Conservation (phyloP, 1,284 basidiomycete genomes). For the Microbotryum lychnidis-dioicae region DNA sequence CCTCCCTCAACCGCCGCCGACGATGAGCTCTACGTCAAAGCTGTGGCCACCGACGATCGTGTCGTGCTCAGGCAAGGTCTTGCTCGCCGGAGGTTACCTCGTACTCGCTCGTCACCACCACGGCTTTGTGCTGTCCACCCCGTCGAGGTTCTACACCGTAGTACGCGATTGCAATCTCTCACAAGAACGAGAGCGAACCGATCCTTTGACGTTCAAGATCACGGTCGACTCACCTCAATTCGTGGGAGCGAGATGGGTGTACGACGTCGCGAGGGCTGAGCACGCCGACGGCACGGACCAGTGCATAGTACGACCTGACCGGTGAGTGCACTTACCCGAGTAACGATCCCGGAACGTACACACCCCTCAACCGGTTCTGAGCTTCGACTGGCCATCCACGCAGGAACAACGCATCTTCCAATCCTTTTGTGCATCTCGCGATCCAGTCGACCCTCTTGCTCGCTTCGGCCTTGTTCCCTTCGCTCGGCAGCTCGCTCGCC, state of each 20-base stretch:
- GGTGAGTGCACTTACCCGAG: too few relatives aligned
- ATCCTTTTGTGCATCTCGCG: slow-evolving; percentile 88
- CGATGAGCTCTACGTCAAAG: too few relatives aligned
- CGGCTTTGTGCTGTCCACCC: slow-evolving; percentile 80
- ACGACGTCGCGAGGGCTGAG: slow-evolving; percentile 45
- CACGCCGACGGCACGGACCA: slow-evolving; percentile 2
- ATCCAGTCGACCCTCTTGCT: slow-evolving; percentile 67
- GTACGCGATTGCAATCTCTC: slow-evolving; percentile 34
- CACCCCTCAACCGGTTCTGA: too few relatives aligned
- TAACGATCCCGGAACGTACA: too few relatives aligned
- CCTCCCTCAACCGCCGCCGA: too few relatives aligned
- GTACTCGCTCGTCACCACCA: slow-evolving; percentile 76
- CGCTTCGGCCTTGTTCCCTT: slow-evolving; percentile 40
- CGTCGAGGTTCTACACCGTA: slow-evolving; percentile 80
- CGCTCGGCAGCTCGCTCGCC: slow-evolving; percentile 2
- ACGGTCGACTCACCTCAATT: slow-evolving; percentile 88
- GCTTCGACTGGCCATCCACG: too few relatives aligned
- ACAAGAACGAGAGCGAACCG: slow-evolving; percentile 6
- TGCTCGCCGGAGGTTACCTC: slow-evolving; percentile 88
- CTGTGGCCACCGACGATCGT: slow-evolving; percentile 41
- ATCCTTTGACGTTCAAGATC: slow-evolving; percentile 44
- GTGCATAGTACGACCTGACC: slow-evolving; percentile 7
- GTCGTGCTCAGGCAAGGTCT: slow-evolving; percentile 90
- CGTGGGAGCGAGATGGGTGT: slow-evolving; percentile 66
- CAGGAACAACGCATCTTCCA: slow-evolving; percentile 39